These are phyloP conservation scores for Fistulinella prunicolor DNA, from an alignment of 768 basidiomycete genomes.

Conservation along the genomic window DNA sequence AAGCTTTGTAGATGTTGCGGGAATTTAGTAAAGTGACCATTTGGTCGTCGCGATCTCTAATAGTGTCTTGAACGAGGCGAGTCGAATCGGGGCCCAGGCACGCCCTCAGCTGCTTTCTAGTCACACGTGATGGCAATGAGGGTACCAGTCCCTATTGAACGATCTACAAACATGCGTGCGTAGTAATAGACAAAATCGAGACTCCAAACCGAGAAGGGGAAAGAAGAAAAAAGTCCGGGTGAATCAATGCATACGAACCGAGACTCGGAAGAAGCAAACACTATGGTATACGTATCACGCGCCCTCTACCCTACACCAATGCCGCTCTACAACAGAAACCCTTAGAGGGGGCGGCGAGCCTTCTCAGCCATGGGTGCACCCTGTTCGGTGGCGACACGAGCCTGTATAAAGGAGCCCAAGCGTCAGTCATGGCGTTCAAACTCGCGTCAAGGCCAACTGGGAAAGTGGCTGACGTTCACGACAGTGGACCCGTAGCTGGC, in stretches of 20 bases:
- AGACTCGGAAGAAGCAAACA: conserved; percentile 4
- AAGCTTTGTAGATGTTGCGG: too few species aligned
- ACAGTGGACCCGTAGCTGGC: conserved; percentile 11
- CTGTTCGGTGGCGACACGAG: conserved; percentile 17
- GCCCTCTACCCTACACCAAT: background rate
- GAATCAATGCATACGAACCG: conserved; percentile 19
- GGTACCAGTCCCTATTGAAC: conserved; percentile 24
- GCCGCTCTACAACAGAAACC: background rate
- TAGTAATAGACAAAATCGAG: conserved; percentile 6
- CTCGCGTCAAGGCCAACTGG: conserved; percentile 3
- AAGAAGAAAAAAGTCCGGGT: conserved; percentile 14
- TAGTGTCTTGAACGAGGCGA: too few species aligned
- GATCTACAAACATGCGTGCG: conserved; percentile 12
- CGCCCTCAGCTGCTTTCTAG: too few species aligned
- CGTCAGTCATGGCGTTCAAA: conserved; percentile 8
- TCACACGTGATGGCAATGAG: conserved; percentile 4
- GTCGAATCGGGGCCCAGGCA: too few species aligned
- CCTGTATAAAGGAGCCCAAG: conserved; percentile 2
- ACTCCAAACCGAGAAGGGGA: background rate
- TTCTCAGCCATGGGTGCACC: conserved; percentile 30
- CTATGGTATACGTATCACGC: conserved; percentile 4
- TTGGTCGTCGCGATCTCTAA: too few species aligned
- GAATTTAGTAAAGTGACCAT: too few species aligned
- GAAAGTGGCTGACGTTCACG: conserved; percentile 4
- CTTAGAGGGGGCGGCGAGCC: conserved; percentile 25